Conservation (phyloP, 441 rosid genomes). For the Euphorbia schlechtendalii region DNA sequence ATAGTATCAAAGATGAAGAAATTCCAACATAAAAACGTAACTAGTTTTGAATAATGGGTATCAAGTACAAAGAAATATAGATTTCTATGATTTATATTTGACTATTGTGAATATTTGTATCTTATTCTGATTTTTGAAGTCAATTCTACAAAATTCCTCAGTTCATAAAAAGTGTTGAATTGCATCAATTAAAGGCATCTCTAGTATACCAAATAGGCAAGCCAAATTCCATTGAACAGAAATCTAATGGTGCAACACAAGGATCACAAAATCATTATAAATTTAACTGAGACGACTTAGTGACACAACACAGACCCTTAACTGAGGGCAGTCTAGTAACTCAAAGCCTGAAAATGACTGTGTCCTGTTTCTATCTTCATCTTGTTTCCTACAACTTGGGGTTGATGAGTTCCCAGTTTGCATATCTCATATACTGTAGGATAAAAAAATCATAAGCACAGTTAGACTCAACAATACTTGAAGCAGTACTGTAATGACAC, state of each 20-base stretch:
- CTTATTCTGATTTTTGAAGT: too few species aligned
- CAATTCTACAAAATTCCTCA: too few species aligned
- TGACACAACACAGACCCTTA: too few species aligned
- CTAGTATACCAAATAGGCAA: background rate
- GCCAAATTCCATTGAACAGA: background rate
- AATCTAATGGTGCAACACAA: background rate
- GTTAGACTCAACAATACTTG: conserved; percentile 4
- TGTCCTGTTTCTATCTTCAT: conserved; percentile 82
- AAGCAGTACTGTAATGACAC: conserved; percentile 3
- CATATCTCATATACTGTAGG: conserved; percentile 86
- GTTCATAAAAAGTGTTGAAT: too few species aligned
- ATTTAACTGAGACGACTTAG: too few species aligned
- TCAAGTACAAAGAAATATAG: background rate
- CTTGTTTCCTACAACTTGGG: conserved; percentile 74
- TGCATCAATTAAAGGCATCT: too few species aligned
- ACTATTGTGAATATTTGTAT: too few species aligned
- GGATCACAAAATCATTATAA: background rate
- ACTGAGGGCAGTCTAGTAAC: conserved; percentile 93
- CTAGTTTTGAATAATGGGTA: background rate
- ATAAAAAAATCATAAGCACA: background rate
- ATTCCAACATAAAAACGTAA: background rate
- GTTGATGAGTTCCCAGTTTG: conserved; percentile 91
- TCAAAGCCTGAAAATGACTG: conserved; percentile 73
- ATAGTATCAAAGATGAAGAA: background rate
- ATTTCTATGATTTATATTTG: too few species aligned